phyloP scores from a whole-genome alignment of 2,329 filamentous ascomycete species.

The Trichoderma sp. region DNA sequence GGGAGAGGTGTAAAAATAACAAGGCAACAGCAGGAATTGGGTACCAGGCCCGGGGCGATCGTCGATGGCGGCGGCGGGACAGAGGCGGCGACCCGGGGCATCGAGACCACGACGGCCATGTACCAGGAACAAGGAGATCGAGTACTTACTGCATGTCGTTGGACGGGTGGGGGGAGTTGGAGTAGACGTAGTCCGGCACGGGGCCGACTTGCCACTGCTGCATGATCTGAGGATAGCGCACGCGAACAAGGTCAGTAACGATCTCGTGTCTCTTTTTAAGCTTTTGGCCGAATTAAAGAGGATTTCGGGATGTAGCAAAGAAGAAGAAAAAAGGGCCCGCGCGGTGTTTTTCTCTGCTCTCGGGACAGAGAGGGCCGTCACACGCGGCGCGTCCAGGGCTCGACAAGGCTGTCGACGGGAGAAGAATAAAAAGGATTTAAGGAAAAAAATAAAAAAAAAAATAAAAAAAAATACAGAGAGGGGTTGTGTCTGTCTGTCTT shows the following conservation, averaged over 20 bases:
- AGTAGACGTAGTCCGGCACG: conserved; percentile 61
- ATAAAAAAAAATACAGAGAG: conserved; percentile 7
- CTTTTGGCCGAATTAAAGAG: conserved; percentile 17
- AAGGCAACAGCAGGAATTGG: conserved; percentile 16
- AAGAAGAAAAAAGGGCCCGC: conserved; percentile 3
- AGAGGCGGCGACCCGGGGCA: conserved; percentile 5
- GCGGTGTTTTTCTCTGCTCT: conserved; percentile 1
- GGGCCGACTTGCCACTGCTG: conserved; percentile 64
- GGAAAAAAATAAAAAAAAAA: not conserved
- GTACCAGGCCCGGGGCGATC: conserved; percentile 24
- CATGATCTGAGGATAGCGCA: conserved; percentile 50
- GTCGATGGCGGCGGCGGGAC: conserved; percentile 6
- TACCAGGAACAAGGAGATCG: conserved; percentile 39
- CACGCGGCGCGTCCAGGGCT: conserved; percentile 9
- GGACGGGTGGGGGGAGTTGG: conserved; percentile 55
- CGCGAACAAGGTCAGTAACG: conserved; percentile 30
- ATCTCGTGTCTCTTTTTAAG: conserved; percentile 21
- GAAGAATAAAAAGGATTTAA: not conserved
- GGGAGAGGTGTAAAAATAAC: conserved; percentile 23
- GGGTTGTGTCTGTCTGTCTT: conserved; percentile 13
- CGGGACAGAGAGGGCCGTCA: not conserved
- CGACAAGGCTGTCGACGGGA: conserved; percentile 7
- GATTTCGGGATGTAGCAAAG: conserved; percentile 20
- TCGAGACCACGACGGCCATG: conserved; percentile 28
- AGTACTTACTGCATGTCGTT: conserved; percentile 62